Base-by-base conservation (phyloP, 306 rosid species). In the Inga laurina region DNA sequence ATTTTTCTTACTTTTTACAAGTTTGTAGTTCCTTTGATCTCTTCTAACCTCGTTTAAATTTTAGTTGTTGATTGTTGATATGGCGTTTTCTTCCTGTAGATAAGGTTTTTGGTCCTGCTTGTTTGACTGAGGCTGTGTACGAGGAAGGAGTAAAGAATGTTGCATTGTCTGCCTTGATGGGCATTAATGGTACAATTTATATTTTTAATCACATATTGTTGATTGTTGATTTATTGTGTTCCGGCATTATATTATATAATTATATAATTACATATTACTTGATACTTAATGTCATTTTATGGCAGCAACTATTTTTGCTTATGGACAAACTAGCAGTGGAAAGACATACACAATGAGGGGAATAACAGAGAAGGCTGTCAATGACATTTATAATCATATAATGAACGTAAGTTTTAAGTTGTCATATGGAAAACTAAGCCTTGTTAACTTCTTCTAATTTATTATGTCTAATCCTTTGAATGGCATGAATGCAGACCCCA, bases 251-350 rank as follows among this genome's bases (percentile, higher is more conserved):
- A 46, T 59, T 13, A 48, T 48, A 48, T 48, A 48, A 56, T 51
- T 49, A 49, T 3, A 0, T 49, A 51, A 5, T 35, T 51, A 49
- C 16, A 0, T 49, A 21, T 21, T 19, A 56, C 64, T 72, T 44
- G 79, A 61, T 72, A 46, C 54, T 74, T 61, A 62, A 56, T 74
- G 72, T 79, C 67, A 79, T 59, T 82, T 52, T 79, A 15, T 72
- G 82, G 85, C 93, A 97, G 99, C 99, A 73, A 97, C 99, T 61
- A 88, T 97, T 71, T 97, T 97, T 80, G 98, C 99, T 10, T 97
- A 97, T 84, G 99, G 99, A 85, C 99, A 97, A 90, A 97, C 99
- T 44, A 97, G 99, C 89, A 97, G 99, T 81, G 99, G 99, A 52
- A 97, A 97, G 90, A 97, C 99, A 27, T 97, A 89, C 77, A 97